phyloP scores from a whole-genome alignment of 192 early-diverging fungal species.

The Podila clonocystis region DNA sequence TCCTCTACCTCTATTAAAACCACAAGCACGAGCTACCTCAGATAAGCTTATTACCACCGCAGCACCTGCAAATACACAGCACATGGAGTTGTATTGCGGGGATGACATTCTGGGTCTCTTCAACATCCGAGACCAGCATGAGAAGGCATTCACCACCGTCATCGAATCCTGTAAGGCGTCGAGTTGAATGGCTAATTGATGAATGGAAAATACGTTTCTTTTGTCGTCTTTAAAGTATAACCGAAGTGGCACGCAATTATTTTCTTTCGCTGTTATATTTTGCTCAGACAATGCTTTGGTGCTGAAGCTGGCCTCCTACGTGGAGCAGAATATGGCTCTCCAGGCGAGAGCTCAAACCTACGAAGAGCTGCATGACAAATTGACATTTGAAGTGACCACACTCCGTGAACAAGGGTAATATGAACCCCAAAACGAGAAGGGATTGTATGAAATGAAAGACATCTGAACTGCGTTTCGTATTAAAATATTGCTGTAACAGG shows the following conservation, averaged over 20 bases:
- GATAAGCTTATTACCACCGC: neutral
- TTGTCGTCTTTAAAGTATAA: no score
- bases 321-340: conserved; percentile 49
- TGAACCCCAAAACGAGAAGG: no score
- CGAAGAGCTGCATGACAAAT: conserved; percentile 47
- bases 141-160: conserved; percentile 57
- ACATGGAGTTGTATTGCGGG: conserved; percentile 33
- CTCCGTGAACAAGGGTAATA: conserved; percentile 54
- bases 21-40: no score
- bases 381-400: conserved; percentile 47
- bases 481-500: conserved; percentile 20
- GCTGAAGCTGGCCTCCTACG: conserved; percentile 49
- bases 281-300: conserved; percentile 57
- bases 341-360: conserved; percentile 28
- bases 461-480: neutral
- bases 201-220: neutral
- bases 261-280: no score
- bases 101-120: conserved; percentile 52
- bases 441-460: neutral
- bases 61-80: neutral
- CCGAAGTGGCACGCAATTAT: neutral
- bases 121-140: conserved; percentile 54
- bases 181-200: neutral
- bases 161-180: conserved; percentile 59
- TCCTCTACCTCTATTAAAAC: no score